phyloP scores from a whole-genome alignment of 176 grass and related monocot genomes.

The Saccharum officinarum region DNA sequence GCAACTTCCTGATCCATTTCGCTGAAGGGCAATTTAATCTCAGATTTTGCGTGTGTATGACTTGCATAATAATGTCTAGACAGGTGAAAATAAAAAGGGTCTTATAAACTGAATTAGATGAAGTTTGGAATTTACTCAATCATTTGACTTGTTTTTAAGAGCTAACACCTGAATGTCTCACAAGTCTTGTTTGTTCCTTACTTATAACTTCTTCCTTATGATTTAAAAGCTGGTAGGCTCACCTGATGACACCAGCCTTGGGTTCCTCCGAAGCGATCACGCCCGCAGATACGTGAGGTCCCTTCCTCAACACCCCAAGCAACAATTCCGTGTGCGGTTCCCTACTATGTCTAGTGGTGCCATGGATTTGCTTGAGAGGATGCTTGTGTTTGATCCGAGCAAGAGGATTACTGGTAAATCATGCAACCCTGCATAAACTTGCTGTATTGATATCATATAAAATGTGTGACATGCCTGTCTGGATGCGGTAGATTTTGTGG shows the following conservation, averaged over 20 bases:
- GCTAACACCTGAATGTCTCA: slow-evolving; percentile 6
- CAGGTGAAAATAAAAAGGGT: neutral
- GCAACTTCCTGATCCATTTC: neutral
- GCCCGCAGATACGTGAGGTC: slow-evolving; percentile 92
- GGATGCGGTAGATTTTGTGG: slow-evolving; percentile 3
- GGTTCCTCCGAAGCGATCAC: slow-evolving; percentile 92
- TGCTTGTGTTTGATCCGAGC: slow-evolving; percentile 98
- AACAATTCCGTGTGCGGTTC: slow-evolving; percentile 78
- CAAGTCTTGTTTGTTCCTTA: slow-evolving; percentile 29
- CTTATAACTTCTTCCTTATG: neutral
- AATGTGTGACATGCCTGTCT: neutral
- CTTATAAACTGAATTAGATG: neutral
- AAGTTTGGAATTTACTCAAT: slow-evolving; percentile 5
- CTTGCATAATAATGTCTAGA: neutral
- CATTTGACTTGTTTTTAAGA: neutral
- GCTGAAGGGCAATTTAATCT: neutral
- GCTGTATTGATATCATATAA: slow-evolving; percentile 27
- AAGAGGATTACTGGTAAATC: slow-evolving; percentile 93
- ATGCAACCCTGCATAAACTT: slow-evolving; percentile 39
- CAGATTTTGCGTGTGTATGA: neutral
- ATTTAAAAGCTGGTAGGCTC: slow-evolving; percentile 85
- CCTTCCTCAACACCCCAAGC: slow-evolving; percentile 92
- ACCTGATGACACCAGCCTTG: slow-evolving; percentile 92
- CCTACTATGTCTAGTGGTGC: slow-evolving; percentile 82
- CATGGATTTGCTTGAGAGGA: slow-evolving; percentile 94